Evolutionary conservation across 345 rosid genomes (phyloP).

Genomic region (Populus pruinosa): DNA sequence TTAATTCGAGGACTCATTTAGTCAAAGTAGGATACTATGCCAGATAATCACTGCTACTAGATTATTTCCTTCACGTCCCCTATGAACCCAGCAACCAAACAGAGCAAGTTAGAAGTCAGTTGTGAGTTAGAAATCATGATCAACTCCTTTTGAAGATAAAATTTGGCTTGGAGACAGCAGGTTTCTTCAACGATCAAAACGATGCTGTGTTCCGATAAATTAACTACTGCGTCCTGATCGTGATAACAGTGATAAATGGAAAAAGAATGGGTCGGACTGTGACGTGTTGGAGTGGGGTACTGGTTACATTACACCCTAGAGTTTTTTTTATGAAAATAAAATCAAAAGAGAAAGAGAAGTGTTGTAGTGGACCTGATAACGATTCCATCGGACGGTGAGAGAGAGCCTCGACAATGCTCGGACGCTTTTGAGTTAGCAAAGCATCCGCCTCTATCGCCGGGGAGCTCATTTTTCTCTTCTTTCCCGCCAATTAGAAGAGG

Average conservation of each 20-base stretch:
- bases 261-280: neutral
- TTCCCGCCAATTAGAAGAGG: constrained; percentile 12
- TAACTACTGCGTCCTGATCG: constrained; percentile 71
- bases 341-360: neutral
- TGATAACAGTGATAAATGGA: neutral
- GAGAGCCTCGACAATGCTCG: constrained; percentile 89
- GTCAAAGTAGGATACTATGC: neutral
- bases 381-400: constrained; percentile 87
- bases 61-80: neutral
- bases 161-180: constrained; percentile 88
- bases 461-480: constrained; percentile 47
- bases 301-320: constrained; percentile 4
- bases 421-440: constrained; percentile 72
- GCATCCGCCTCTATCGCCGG: constrained; percentile 53
- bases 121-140: neutral
- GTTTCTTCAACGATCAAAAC: constrained; percentile 83
- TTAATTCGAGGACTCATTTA: too few relatives aligned
- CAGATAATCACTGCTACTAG: neutral
- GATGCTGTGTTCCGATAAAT: constrained; percentile 81
- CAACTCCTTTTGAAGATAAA: constrained; percentile 91
- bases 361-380: constrained; percentile 56
- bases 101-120: neutral
- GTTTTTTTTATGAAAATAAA: neutral
- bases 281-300: neutral
- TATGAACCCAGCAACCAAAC: neutral